Percentiles rank a stretch among this genome's conserved stretches.
phyloP scores from a whole-genome alignment of 352 stramenopile genomes.

The Phytophthora sansomeana region DNA sequence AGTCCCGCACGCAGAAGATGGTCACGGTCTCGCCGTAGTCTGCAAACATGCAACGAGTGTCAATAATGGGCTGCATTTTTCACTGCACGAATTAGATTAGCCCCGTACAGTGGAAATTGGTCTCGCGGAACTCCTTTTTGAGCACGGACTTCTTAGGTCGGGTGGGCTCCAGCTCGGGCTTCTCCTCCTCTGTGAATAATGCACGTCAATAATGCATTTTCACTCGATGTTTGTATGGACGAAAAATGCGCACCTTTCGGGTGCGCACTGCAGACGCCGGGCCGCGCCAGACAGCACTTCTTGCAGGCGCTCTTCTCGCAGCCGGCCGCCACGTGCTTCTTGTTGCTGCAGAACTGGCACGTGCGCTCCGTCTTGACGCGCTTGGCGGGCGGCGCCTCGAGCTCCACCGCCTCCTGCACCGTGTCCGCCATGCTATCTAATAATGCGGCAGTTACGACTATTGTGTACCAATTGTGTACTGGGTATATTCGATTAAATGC shows the following conservation, averaged over 20 bases:
- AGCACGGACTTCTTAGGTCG: conserved; percentile 54
- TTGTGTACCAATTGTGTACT: conserved; percentile 5
- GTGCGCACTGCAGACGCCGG: conserved; percentile 49
- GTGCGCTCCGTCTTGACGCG: conserved; percentile 32
- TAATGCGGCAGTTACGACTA: conserved; percentile 1
- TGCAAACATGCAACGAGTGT: conserved; percentile 13
- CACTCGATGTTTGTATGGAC: conserved; percentile 11
- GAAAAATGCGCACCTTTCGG: conserved; percentile 29
- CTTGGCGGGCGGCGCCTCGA: conserved; percentile 14
- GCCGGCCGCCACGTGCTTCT: conserved; percentile 48
- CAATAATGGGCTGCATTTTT: neutral
- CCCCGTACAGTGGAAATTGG: conserved; percentile 73
- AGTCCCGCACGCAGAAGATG: conserved; percentile 78
- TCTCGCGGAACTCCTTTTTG: conserved; percentile 85
- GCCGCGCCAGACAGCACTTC: conserved; percentile 68
- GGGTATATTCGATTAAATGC: neutral
- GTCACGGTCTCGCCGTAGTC: conserved; percentile 84
- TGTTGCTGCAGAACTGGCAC: conserved; percentile 55
- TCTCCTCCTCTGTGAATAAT: conserved; percentile 34
- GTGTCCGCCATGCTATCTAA: conserved; percentile 5
- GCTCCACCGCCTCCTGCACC: conserved; percentile 2
- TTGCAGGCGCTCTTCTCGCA: conserved; percentile 72
- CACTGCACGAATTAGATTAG: neutral
- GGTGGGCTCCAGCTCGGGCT: conserved; percentile 16
- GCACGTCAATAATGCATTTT: conserved; percentile 11